Evolutionary conservation across 1,139 yeast genomes (phyloP).

Genomic region (Yamadazyma pseudoaaseri): DNA sequence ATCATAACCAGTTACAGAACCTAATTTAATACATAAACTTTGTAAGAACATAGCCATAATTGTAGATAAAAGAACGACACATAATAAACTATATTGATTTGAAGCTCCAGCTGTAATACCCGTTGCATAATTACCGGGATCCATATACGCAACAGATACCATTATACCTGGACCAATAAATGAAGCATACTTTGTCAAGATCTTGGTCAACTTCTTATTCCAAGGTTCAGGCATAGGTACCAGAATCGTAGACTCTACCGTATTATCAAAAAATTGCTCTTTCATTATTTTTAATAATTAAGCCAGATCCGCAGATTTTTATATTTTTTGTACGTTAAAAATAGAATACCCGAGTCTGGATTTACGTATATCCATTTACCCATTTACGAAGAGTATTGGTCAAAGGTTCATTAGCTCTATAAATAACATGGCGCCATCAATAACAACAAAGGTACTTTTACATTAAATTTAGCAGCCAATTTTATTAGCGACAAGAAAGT

Average conservation of each 20-base stretch:
- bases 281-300: not conserved
- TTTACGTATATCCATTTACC: too few relatives aligned
- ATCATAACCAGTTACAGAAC: slow-evolving; percentile 79
- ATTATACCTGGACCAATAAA: slow-evolving; percentile 81
- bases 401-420: too few relatives aligned
- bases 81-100: slow-evolving; percentile 60
- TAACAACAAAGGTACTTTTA: too few relatives aligned
- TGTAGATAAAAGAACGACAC: slow-evolving; percentile 65
- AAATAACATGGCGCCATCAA: too few relatives aligned
- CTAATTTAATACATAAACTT: slow-evolving; percentile 67
- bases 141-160: slow-evolving; percentile 78
- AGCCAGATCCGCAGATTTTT: not conserved
- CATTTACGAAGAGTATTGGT: too few relatives aligned
- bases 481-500: not conserved
- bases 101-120: slow-evolving; percentile 77
- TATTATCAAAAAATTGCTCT: not conserved
- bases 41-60: slow-evolving; percentile 75
- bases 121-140: slow-evolving; percentile 84
- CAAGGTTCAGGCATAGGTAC: not conserved
- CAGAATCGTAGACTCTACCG: not conserved
- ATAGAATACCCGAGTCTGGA: too few relatives aligned
- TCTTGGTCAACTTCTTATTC: not conserved
- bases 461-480: too few relatives aligned
- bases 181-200: slow-evolving; percentile 45
- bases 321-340: not conserved